phyloP scores from a whole-genome alignment of 2,329 filamentous ascomycete genomes.

The Ophidiomyces ophidiicola region DNA sequence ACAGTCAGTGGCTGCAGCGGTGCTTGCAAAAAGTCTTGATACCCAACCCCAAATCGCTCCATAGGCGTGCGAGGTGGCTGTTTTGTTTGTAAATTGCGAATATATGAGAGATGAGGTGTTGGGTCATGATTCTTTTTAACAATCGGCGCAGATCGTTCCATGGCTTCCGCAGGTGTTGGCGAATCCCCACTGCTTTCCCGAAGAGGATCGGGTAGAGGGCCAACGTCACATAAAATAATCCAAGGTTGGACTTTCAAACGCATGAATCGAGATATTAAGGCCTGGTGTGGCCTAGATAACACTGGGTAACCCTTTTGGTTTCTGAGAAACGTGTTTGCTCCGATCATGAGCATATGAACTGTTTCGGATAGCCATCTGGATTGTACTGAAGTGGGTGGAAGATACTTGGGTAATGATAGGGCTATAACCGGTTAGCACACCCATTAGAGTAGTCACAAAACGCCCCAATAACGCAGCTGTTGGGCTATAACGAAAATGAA shows the following conservation, averaged over 20 bases:
- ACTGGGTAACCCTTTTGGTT: slow-evolving; percentile 49
- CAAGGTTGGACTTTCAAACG: slow-evolving; percentile 47
- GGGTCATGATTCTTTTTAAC: slow-evolving; percentile 43
- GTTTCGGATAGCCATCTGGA: slow-evolving; percentile 54
- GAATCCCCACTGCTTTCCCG: slow-evolving; percentile 17
- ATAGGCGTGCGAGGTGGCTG: slow-evolving; percentile 56
- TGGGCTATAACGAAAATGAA: no score
- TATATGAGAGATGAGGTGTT: slow-evolving; percentile 61
- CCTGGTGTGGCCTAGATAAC: slow-evolving; percentile 46
- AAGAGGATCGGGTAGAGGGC: slow-evolving; percentile 36
- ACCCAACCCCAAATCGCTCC: slow-evolving; percentile 56
- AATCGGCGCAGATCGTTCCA: slow-evolving; percentile 30
- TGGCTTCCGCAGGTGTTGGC: slow-evolving; percentile 59
- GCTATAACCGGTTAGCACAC: no score
- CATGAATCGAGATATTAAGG: slow-evolving; percentile 45
- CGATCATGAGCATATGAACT: slow-evolving; percentile 44
- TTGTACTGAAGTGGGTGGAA: slow-evolving; percentile 46
- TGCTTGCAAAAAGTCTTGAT: slow-evolving; percentile 91
- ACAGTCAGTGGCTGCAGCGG: slow-evolving; percentile 89
- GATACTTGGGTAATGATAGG: slow-evolving; percentile 45
- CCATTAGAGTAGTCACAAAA: no score
- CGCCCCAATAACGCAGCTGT: no score
- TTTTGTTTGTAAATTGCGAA: slow-evolving; percentile 70
- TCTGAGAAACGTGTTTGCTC: slow-evolving; percentile 42
- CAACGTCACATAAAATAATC: slow-evolving; percentile 49